Percentiles rank a stretch among this genome's conserved stretches.
phyloP scores from a whole-genome alignment of 345 rosid species.

The Erysimum cheiranthoides region DNA sequence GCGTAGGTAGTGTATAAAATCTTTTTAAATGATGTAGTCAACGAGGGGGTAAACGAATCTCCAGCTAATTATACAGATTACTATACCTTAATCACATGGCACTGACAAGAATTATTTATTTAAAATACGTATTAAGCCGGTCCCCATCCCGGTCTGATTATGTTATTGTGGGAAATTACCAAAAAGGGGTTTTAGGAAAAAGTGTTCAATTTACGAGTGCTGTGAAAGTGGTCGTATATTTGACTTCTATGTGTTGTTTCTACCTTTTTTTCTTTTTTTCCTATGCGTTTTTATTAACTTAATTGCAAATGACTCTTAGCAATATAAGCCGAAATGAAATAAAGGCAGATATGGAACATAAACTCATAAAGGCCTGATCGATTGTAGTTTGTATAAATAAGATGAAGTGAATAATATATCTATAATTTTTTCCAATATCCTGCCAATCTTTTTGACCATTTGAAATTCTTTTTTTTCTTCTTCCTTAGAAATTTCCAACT shows the following conservation, averaged over 20 bases:
- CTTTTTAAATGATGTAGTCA: not conserved
- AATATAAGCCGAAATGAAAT: not conserved
- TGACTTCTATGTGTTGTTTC: conserved; percentile 5
- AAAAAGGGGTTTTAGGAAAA: not conserved
- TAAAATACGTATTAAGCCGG: not conserved
- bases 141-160: not conserved
- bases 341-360: not conserved
- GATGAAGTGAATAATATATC: not conserved
- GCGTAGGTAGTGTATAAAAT: not conserved
- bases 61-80: not conserved
- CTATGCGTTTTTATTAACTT: not conserved
- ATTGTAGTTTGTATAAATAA: not conserved
- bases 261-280: not conserved
- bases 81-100: not conserved
- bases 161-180: not conserved
- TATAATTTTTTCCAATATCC: not conserved
- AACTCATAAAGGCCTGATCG: not conserved
- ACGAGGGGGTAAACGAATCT: not conserved
- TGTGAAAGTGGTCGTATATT: not conserved
- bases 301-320: not conserved
- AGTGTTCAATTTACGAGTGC: not conserved
- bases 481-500: not conserved
- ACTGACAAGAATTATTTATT: not conserved
- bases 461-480: not conserved
- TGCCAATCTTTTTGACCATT: not conserved